Percentiles rank a stretch among this genome's conserved stretches.
Conservation (phyloP, 2,329 filamentous ascomycete species). For the Fusarium sarcochroum region DNA sequence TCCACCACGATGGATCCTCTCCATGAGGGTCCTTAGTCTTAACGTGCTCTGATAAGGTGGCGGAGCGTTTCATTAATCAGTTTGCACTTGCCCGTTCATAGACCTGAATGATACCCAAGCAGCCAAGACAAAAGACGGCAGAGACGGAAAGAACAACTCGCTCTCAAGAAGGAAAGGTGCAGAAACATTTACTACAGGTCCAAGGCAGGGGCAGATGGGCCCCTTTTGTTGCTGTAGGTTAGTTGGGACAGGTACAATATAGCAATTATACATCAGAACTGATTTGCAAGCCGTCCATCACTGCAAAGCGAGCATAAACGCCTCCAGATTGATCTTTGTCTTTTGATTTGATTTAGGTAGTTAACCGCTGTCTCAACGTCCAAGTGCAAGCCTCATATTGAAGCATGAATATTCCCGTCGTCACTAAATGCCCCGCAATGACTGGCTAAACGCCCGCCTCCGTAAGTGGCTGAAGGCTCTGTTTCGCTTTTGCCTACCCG, state of each 20-base stretch:
- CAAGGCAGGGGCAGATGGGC: slow-evolving; percentile 12
- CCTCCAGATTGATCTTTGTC: slow-evolving; percentile 4
- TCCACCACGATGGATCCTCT: slow-evolving; percentile 20
- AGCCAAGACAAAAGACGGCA: slow-evolving; percentile 31
- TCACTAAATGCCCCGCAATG: slow-evolving; percentile 19
- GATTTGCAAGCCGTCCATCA: neutral
- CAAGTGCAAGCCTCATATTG: slow-evolving; percentile 22
- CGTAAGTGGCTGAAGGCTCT: slow-evolving; percentile 18
- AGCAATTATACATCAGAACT: neutral
- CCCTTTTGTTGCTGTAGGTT: slow-evolving; percentile 19
- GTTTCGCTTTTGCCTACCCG: slow-evolving; percentile 16
- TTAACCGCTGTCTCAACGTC: slow-evolving; percentile 20
- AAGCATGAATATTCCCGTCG: slow-evolving; percentile 6
- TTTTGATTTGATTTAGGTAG: slow-evolving; percentile 6
- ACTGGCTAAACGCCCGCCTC: slow-evolving; percentile 30
- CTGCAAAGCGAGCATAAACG: slow-evolving; percentile 17
- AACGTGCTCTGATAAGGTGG: slow-evolving; percentile 45
- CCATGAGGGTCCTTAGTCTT: slow-evolving; percentile 32
- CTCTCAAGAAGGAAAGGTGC: slow-evolving; percentile 16
- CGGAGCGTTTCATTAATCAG: slow-evolving; percentile 47
- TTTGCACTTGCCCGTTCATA: slow-evolving; percentile 35
- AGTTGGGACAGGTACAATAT: slow-evolving; percentile 21
- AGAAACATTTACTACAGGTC: slow-evolving; percentile 11
- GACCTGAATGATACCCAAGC: slow-evolving; percentile 37
- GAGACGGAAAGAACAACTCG: slow-evolving; percentile 23